A percentile compares a stretch with the other conserved stretches of the same genome.
These are phyloP conservation scores for Byssochlamys sp. DNA, from an alignment of 2,329 filamentous ascomycete genomes.

Conservation along the genomic window DNA sequence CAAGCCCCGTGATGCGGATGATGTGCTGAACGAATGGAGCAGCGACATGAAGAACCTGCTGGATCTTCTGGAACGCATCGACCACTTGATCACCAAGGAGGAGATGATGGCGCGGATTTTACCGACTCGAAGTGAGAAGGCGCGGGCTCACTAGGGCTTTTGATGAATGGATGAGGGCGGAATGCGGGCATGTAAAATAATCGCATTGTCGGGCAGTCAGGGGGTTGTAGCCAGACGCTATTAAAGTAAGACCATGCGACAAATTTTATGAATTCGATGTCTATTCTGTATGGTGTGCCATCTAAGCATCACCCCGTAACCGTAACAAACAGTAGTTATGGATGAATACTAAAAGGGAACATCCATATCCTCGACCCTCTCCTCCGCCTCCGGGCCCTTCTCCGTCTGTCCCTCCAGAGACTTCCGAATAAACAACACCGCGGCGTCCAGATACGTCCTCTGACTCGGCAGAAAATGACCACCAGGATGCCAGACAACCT, in stretches of 20 bases:
- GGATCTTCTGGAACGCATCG: conserved; percentile 77
- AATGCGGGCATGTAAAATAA: conserved; percentile 20
- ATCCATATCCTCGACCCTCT: conserved; percentile 59
- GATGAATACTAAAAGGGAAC: conserved; percentile 44
- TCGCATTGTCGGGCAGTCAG: conserved; percentile 18
- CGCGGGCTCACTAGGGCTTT: conserved; percentile 25
- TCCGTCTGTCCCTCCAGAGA: conserved; percentile 32
- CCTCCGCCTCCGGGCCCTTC: conserved; percentile 37
- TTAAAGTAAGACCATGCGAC: background rate
- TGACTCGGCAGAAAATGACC: conserved; percentile 81
- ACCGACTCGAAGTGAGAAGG: conserved; percentile 41
- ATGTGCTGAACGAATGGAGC: conserved; percentile 96
- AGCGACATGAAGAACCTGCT: conserved; percentile 92
- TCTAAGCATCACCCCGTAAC: background rate
- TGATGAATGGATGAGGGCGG: background rate
- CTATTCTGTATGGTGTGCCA: background rate
- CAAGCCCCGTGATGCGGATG: conserved; percentile 87
- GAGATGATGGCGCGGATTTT: conserved; percentile 99
- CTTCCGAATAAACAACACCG: conserved; percentile 61
- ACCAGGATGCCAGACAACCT: conserved; percentile 66
- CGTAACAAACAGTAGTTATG: background rate
- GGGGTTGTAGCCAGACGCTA: background rate
- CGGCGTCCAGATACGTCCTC: conserved; percentile 67
- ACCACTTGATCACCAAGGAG: conserved; percentile 97
- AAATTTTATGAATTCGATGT: background rate